Evolutionary conservation across 2,329 filamentous ascomycete genomes (phyloP).

Genomic region (Setomelanomma holmii): DNA sequence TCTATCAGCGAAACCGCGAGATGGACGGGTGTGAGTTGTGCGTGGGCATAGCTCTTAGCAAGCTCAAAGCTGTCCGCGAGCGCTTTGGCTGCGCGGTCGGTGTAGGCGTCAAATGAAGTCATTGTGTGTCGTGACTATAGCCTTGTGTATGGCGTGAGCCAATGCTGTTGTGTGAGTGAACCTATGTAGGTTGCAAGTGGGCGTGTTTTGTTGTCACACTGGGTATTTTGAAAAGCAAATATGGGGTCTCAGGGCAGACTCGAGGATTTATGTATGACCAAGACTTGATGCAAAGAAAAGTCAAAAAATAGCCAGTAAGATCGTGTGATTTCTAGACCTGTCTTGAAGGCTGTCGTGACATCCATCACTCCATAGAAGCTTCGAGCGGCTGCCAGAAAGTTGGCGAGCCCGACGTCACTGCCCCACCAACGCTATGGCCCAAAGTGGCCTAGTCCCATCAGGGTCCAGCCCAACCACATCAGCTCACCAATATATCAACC

Average conservation of each 20-base stretch:
- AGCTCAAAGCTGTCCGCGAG: constrained; percentile 87
- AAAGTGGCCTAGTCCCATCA: background rate
- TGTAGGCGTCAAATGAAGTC: constrained; percentile 87
- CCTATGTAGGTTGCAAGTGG: constrained; percentile 11
- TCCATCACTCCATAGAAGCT: constrained; percentile 32
- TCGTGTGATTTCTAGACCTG: constrained; percentile 33
- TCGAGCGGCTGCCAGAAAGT: constrained; percentile 16
- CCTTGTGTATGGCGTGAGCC: constrained; percentile 27
- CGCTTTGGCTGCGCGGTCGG: constrained; percentile 88
- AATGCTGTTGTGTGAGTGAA: constrained; percentile 16
- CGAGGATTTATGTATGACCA: constrained; percentile 34
- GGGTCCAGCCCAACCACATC: background rate
- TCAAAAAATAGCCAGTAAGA: constrained; percentile 30
- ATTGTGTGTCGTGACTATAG: constrained; percentile 57
- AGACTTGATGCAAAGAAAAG: constrained; percentile 15
- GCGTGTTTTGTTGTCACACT: constrained; percentile 11
- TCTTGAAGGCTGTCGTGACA: constrained; percentile 26
- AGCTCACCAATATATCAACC: background rate
- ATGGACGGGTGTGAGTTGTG: constrained; percentile 89
- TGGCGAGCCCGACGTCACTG: constrained; percentile 1
- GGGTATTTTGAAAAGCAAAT: constrained; percentile 20
- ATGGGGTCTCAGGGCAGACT: constrained; percentile 6
- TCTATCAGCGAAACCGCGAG: constrained; percentile 84
- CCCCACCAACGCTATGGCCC: constrained; percentile 1
- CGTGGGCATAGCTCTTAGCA: constrained; percentile 88